These are phyloP conservation scores for Crithidia sp. DNA, from an alignment of 208 protist genomes.

Conservation along the genomic window DNA sequence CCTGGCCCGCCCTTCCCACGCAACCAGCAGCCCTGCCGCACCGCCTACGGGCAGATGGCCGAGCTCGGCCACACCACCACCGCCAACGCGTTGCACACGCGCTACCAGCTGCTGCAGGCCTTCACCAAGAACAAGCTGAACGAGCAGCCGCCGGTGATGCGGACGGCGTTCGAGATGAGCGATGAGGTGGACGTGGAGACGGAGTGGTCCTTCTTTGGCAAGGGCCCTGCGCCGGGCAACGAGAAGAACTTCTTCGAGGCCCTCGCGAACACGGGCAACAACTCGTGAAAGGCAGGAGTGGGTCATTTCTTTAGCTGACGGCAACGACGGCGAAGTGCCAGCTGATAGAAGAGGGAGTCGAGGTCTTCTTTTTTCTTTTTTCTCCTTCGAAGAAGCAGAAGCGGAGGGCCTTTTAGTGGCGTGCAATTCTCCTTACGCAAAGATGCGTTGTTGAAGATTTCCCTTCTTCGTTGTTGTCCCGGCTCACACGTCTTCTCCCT, in stretches of 20 bases:
- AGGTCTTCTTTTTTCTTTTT: not conserved
- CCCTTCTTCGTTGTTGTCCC: no score
- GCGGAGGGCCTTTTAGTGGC: no score
- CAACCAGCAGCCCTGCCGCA: conserved; percentile 74
- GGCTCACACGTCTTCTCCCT: no score
- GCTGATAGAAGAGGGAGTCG: not conserved
- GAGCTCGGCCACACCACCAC: conserved; percentile 51
- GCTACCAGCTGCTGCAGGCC: conserved; percentile 78
- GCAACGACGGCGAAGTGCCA: not conserved
- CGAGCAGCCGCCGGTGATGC: conserved; percentile 63
- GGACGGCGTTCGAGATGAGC: conserved; percentile 88
- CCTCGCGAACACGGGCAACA: conserved; percentile 47
- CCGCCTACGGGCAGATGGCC: conserved; percentile 78
- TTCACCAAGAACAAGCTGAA: conserved; percentile 66
- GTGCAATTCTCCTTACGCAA: no score
- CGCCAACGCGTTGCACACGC: conserved; percentile 60
- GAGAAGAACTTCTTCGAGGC: conserved; percentile 82
- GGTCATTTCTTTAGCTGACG: conserved; percentile 1
- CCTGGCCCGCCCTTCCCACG: conserved; percentile 78
- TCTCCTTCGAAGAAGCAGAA: no score
- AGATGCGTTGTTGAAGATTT: no score
- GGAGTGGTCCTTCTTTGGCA: conserved; percentile 81
- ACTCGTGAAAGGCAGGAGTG: conserved; percentile 1
- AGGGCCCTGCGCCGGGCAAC: conserved; percentile 82
- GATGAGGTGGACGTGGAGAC: conserved; percentile 88